Evolutionary conservation across 2,329 filamentous ascomycete genomes (phyloP).

Genomic region (Stagonosporopsis cucurbitacearum): DNA sequence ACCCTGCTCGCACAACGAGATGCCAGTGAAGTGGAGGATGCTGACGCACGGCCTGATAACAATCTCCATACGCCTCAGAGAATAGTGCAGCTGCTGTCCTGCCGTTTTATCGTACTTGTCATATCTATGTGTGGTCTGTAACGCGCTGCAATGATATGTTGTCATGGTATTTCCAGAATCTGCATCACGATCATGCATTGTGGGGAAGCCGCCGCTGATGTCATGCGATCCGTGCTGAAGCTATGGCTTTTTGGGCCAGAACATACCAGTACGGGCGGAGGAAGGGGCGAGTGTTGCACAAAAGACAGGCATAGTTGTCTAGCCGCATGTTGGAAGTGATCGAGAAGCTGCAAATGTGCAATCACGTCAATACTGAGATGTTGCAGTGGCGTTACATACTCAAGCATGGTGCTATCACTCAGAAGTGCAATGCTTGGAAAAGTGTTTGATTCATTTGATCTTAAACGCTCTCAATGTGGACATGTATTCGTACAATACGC

Average conservation of each 20-base stretch:
- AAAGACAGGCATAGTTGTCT: constrained; percentile 1
- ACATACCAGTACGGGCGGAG: neutral
- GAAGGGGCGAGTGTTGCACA: constrained; percentile 3
- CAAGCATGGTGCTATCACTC: no score
- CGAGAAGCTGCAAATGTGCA: neutral
- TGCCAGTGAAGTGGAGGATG: neutral
- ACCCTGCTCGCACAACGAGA: constrained; percentile 7
- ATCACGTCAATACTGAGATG: neutral
- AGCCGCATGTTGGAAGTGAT: neutral
- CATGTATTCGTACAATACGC: constrained; percentile 5
- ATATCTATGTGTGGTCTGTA: constrained; percentile 1
- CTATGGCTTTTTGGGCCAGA: constrained; percentile 15
- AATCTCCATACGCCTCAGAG: neutral
- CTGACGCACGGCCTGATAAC: constrained; percentile 13
- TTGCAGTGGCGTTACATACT: neutral
- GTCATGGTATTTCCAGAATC: constrained; percentile 38
- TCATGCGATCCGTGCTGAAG: constrained; percentile 26
- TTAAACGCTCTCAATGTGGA: neutral
- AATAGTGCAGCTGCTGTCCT: constrained; percentile 4
- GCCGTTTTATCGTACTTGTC: constrained; percentile 1
- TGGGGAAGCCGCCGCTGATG: constrained; percentile 30
- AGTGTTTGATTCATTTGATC: neutral
- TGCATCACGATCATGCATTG: constrained; percentile 34
- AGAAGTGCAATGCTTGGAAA: neutral
- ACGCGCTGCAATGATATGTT: constrained; percentile 13